These are phyloP conservation scores for Fusarium udum DNA, from an alignment of 2,329 filamentous ascomycete species.

Conservation along the genomic window DNA sequence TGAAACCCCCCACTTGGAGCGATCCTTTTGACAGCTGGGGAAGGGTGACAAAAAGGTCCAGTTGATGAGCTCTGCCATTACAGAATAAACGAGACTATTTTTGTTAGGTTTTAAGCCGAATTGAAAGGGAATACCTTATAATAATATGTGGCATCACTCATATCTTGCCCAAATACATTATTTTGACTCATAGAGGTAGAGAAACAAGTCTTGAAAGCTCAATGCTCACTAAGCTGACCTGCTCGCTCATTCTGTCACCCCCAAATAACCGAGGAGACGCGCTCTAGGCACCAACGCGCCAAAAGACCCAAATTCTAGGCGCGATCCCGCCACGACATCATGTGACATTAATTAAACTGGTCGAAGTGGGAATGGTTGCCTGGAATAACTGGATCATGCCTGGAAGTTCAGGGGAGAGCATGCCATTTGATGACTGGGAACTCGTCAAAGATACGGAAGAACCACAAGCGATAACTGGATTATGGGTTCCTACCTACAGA, in stretches of 20 bases:
- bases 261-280: neutral
- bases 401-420: neutral
- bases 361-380: constrained; percentile 27
- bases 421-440: neutral
- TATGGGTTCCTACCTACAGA: no score
- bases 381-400: constrained; percentile 17
- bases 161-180: accelerated
- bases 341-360: constrained; percentile 27
- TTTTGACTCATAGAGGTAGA: no score
- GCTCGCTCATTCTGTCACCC: constrained; percentile 22
- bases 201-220: neutral
- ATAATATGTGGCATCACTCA: accelerated
- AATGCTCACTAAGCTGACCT: neutral
- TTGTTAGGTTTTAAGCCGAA: neutral
- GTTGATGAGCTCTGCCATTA: accelerated
- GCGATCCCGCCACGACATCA: constrained; percentile 43
- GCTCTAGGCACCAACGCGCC: constrained; percentile 42
- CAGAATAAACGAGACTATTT: no score
- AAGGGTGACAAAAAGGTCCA: neutral
- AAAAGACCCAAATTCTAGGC: constrained; percentile 5
- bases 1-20: constrained; percentile 30
- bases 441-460: neutral
- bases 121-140: accelerated
- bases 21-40: neutral
- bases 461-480: neutral